Base-by-base conservation (phyloP, 2,329 filamentous ascomycete genomes). In the Phialophora tarda region DNA sequence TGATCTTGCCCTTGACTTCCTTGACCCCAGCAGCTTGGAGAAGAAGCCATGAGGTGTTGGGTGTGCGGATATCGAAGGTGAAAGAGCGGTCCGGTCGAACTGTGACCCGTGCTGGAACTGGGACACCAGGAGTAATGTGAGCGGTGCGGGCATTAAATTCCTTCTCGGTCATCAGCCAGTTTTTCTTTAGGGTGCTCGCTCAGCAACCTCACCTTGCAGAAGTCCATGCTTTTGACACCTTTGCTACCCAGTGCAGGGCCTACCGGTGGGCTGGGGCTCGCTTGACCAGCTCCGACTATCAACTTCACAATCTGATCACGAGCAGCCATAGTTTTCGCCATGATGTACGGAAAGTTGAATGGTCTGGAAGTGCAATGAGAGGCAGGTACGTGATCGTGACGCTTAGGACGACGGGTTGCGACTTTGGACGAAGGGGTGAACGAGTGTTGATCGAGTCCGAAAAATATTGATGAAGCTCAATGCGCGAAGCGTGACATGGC, bases 161-260 rank as follows among this genome's bases (percentile, higher is more conserved):
- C 94, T 98, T 62, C 63, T 50, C 23, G 10, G 21, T 17, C 67
- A 68, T 69, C 44, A 66, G 44, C 48, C 50, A 54, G 23, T 12
- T 17, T 56, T 34, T 12, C 23, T 24, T 17, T 62, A n/a, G n/a
- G n/a, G n/a, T n/a, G n/a, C 53, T 21, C 12, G 32, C 17, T n/a
- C 4, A 53, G 63, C 56, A 41, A 24, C 63, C 76, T 64, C 78
- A 96, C 94, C 86, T 98, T 98, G 88, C 95, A 98, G 79, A 98
- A 99, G 81, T 99, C 95, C 90, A 99, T 99, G 65, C 91, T 96
- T 84, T 99, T 99, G 69, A 99, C 91, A 84, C 95, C 95, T 84
- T 97, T 98, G 79, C 90, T 94, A 82, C 95, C 95, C 71, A 99
- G 86, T 62, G 95, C 95, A 65, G 95, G 95, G 84, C 95, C 95